Percentiles rank a stretch among this genome's conserved stretches.
phyloP scores from a whole-genome alignment of 2,329 filamentous ascomycete species.

The Aschersonia sp. region DNA sequence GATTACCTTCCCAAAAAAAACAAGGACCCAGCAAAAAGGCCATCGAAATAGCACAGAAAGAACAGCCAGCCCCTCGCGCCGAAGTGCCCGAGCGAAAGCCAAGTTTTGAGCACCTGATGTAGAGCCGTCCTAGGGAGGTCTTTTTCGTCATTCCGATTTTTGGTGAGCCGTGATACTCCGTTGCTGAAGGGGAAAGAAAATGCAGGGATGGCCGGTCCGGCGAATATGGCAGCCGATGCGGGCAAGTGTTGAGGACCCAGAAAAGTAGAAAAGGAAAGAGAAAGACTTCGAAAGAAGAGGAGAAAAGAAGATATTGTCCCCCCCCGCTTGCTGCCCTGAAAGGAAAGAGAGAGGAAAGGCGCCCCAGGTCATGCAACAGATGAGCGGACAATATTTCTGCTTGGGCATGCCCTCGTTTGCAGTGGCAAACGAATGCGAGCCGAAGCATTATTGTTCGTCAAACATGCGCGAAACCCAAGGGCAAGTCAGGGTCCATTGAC shows the following conservation, averaged over 20 bases:
- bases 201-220: not conserved
- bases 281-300: not conserved
- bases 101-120: not conserved
- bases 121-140: not conserved
- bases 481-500: slow-evolving; percentile 16
- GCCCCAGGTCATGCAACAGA: no score
- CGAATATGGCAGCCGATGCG: not conserved
- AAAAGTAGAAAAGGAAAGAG: not conserved
- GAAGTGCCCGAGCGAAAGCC: no score
- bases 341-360: not conserved
- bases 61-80: not conserved
- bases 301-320: not conserved
- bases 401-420: no score
- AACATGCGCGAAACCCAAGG: not conserved
- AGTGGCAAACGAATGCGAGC: no score
- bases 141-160: not conserved
- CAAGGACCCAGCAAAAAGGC: no score
- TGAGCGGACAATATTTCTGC: no score
- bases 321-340: not conserved
- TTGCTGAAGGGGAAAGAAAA: not conserved
- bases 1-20: no score
- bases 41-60: not conserved
- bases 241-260: slow-evolving; percentile 1
- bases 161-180: not conserved
- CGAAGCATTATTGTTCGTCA: not conserved